These are phyloP conservation scores for Iris macrosiphon DNA, from an alignment of 106 monocot genomes.

Conservation along the genomic window DNA sequence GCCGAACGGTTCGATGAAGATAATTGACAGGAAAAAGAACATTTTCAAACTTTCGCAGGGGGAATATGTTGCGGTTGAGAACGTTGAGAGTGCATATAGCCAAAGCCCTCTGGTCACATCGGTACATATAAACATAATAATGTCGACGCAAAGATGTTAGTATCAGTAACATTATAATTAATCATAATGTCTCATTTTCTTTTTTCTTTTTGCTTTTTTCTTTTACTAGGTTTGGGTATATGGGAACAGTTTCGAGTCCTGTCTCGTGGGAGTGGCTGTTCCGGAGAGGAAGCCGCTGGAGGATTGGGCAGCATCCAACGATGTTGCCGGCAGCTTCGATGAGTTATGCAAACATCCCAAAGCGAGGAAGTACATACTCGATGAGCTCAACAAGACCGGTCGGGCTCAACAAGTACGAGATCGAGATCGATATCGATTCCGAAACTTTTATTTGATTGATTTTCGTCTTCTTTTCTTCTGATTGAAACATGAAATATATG, in stretches of 20 bases:
- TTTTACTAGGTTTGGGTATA: conserved; percentile 92
- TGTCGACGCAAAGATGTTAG: too few species aligned
- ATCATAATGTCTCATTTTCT: too few species aligned
- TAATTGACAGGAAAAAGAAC: conserved; percentile 97
- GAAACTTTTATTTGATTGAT: too few species aligned
- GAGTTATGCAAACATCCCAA: conserved; percentile 63
- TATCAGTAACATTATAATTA: too few species aligned
- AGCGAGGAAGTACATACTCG: conserved; percentile 55
- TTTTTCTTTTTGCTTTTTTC: neutral
- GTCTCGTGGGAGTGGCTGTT: conserved; percentile 70
- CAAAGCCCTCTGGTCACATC: conserved; percentile 56
- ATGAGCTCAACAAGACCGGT: conserved; percentile 69
- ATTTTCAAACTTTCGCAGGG: conserved; percentile 98
- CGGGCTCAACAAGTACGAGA: conserved; percentile 41
- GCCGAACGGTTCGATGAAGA: conserved; percentile 89
- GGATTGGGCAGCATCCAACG: conserved; percentile 61
- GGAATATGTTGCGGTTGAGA: conserved; percentile 92
- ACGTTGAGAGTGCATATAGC: conserved; percentile 56
- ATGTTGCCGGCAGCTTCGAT: conserved; percentile 35
- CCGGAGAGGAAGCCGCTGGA: conserved; percentile 77
- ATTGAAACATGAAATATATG: neutral
- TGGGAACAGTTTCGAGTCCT: conserved; percentile 94
- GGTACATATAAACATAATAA: conserved; percentile 26
- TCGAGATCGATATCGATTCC: too few species aligned
- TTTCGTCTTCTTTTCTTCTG: too few species aligned